Evolutionary conservation across 2,329 filamentous ascomycete species (phyloP), one percentile per base, ranked within the genome.

Genomic region (Knoxdaviesia proteae): DNA sequence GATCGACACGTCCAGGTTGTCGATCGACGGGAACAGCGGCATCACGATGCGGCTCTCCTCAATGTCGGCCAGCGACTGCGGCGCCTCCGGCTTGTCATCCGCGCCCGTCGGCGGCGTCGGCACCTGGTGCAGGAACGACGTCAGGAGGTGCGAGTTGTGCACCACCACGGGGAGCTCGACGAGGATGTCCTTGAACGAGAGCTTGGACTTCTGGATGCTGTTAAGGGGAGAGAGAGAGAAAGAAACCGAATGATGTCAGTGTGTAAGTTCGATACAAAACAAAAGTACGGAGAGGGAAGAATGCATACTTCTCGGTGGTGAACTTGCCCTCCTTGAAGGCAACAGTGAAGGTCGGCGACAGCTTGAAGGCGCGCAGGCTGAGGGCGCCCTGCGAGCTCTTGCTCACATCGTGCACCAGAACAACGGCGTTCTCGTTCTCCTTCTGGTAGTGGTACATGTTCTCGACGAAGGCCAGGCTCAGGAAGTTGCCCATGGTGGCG

Each of bases 381-480:
- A 96, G 65, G 51, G 81, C 79, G 36, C 90, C 90, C 63, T 94
- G 87, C 7, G 86, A 84, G 61, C 86, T 94, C 61, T 87, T 77
- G 73, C 84, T 92, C 52, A 93, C 83, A 58, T 98, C 90, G 63
- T 96, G 87, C 35, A 98, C 84, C 44, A 98, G 70, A 40, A 84
- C 84, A 38, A 94, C 76, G 6, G 83, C 86, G 60, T 74, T 71
- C 62, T 90, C 84, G 59, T 94, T 93, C 53, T 92, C 84, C 61
- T 84, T 90, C 69, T 98, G 90, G 69, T 94, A 96, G 67, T 87
- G 82, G 64, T 77, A 86, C 63, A 94, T 87, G 68, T 96, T 98
- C 72, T 98, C 90, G 61, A 98, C 83, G 58, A 94, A 87, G 68
- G 80, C 83, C 57, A 81, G 62, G 68, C 87, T 94, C 69, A 96